phyloP scores from a whole-genome alignment of 2,329 filamentous ascomycete genomes.

The Falciphora oryzae region DNA sequence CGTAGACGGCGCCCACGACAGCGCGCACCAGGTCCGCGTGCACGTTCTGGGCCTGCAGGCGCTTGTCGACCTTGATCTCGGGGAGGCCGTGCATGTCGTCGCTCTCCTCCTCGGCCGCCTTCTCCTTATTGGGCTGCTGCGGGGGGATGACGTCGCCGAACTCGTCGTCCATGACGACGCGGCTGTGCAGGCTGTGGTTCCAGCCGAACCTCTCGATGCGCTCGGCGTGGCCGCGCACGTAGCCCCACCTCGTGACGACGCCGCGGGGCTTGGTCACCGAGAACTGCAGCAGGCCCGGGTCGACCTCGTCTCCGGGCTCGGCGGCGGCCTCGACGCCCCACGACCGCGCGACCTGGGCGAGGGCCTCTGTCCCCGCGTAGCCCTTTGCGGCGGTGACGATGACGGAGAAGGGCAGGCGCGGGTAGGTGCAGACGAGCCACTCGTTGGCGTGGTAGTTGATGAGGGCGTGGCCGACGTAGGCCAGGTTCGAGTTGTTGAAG shows the following conservation, averaged over 20 bases:
- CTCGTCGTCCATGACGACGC: conserved; percentile 75
- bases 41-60: conserved; percentile 25
- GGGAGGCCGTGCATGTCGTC: conserved; percentile 10
- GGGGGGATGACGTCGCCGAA: conserved; percentile 62
- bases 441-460: conserved; percentile 87
- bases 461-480: conserved; percentile 74
- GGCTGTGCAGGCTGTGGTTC: conserved; percentile 67
- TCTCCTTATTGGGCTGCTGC: conserved; percentile 10
- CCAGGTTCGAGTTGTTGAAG: conserved; percentile 86
- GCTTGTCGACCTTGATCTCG: conserved; percentile 16
- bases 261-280: conserved; percentile 40
- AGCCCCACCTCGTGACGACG: conserved; percentile 44
- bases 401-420: conserved; percentile 83
- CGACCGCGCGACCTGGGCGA: conserved; percentile 68
- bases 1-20: conserved; percentile 76
- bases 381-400: conserved; percentile 81
- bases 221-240: conserved; percentile 43
- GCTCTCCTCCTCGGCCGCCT: conserved; percentile 6
- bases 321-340: conserved; percentile 93
- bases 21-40: conserved; percentile 72
- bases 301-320: conserved; percentile 82
- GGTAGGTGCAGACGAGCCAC: conserved; percentile 81
- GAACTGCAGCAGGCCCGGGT: conserved; percentile 86
- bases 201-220: conserved; percentile 44
- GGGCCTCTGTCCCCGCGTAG: conserved; percentile 69